phyloP scores from a whole-genome alignment of 1,284 basidiomycete species.

The Leccinum pachyderme region DNA sequence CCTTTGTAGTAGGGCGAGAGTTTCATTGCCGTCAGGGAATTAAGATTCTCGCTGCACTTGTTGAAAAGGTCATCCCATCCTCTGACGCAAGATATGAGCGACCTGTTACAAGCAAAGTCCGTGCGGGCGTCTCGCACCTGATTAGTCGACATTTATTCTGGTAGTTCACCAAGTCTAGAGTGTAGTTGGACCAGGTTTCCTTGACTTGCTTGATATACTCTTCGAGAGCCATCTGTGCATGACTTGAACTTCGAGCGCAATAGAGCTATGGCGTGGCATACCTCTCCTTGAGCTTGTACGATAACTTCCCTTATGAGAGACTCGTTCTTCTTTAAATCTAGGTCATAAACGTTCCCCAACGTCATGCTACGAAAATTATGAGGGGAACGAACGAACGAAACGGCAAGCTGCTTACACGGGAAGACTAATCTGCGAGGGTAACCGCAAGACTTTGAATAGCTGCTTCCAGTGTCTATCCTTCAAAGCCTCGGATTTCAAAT shows the following conservation, averaged over 20 bases:
- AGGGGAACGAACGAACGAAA: constrained; percentile 4
- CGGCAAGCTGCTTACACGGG: constrained; percentile 52
- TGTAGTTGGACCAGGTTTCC: constrained; percentile 96
- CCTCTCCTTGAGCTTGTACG: constrained; percentile 97
- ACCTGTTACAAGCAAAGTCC: neutral
- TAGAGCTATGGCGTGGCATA: constrained; percentile 29
- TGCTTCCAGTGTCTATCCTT: constrained; percentile 99
- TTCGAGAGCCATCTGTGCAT: constrained; percentile 80
- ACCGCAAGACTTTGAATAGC: constrained; percentile 87
- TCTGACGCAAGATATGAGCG: constrained; percentile 40
- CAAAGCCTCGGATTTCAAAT: constrained; percentile 95
- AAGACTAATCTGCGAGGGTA: constrained; percentile 64
- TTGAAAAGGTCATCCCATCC: constrained; percentile 98
- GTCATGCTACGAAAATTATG: constrained; percentile 68
- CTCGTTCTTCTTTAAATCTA: constrained; percentile 96
- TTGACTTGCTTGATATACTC: constrained; percentile 95
- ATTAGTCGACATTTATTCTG: constrained; percentile 98
- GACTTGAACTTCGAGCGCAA: constrained; percentile 6
- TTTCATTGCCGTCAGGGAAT: constrained; percentile 96
- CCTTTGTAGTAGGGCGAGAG: constrained; percentile 96
- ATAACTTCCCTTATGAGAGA: constrained; percentile 90
- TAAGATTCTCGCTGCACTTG: constrained; percentile 95
- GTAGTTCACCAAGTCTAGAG: constrained; percentile 95
- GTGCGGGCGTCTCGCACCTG: constrained; percentile 45
- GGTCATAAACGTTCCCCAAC: constrained; percentile 94